Percentiles rank a stretch among this genome's conserved stretches.
phyloP scores from a whole-genome alignment of 345 rosid species.

The Populus nigra region DNA sequence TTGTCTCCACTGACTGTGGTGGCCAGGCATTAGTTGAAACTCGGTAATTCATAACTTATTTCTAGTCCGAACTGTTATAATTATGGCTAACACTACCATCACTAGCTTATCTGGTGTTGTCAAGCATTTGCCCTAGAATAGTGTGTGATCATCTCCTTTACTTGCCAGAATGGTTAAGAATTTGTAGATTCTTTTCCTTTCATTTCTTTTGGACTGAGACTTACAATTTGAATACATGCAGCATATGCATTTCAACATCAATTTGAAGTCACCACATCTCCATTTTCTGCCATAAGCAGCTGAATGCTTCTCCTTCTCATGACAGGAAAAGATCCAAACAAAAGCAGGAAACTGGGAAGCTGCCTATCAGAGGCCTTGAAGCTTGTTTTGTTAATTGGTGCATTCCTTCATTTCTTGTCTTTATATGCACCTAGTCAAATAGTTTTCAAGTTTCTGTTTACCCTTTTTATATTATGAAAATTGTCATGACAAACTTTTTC shows the following conservation, averaged over 20 bases:
- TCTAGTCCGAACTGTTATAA: too few species aligned
- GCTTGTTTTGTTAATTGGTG: constrained; percentile 82
- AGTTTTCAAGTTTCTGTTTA: constrained; percentile 6
- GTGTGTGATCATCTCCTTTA: neutral
- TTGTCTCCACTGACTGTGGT: neutral
- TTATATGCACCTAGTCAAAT: neutral
- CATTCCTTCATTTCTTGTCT: neutral
- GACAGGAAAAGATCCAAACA: constrained; percentile 52
- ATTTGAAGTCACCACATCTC: neutral
- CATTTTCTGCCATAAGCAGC: constrained; percentile 1
- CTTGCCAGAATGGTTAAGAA: neutral
- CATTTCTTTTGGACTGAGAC: neutral
- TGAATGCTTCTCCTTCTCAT: constrained; percentile 16
- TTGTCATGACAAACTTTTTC: neutral
- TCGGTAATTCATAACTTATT: neutral
- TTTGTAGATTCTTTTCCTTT: neutral
- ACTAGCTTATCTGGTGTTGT: neutral
- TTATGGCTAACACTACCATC: neutral
- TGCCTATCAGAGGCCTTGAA: constrained; percentile 77
- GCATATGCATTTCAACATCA: neutral
- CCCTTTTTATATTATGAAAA: neutral
- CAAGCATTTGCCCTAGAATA: neutral
- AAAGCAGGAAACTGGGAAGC: constrained; percentile 53
- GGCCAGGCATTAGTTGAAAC: neutral
- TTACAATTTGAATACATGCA: neutral